Percentiles rank a stretch among this genome's conserved stretches.
These are phyloP conservation scores for Scolecobasidium constrictum DNA, from an alignment of 2,329 filamentous ascomycete species.

Conservation along the genomic window DNA sequence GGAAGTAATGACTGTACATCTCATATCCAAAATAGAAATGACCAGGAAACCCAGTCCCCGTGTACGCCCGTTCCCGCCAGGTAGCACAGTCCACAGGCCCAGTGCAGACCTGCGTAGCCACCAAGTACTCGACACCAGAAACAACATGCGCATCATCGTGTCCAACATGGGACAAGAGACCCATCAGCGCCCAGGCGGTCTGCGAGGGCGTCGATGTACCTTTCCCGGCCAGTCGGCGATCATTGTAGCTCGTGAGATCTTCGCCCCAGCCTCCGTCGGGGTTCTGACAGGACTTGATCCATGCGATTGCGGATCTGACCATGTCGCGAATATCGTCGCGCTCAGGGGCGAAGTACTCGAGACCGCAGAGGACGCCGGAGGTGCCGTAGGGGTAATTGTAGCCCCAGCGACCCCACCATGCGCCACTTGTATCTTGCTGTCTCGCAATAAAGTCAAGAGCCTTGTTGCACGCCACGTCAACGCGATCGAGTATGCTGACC, in stretches of 20 bases:
- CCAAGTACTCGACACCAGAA: too few species aligned
- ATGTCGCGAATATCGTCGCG: neutral
- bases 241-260: constrained; percentile 1
- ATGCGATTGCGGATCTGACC: neutral
- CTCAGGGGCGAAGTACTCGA: neutral
- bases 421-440: neutral
- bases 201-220: constrained; percentile 2
- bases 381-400: constrained; percentile 1
- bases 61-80: constrained; percentile 1
- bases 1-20: neutral
- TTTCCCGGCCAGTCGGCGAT: neutral
- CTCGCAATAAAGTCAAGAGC: neutral
- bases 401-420: constrained; percentile 2
- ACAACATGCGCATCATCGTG: neutral
- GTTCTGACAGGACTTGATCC: neutral
- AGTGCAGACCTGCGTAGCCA: too few species aligned
- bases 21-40: constrained; percentile 5
- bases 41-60: neutral
- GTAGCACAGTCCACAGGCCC: neutral
- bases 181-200: constrained; percentile 6
- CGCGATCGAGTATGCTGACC: neutral
- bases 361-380: constrained; percentile 1
- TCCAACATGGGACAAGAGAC: neutral
- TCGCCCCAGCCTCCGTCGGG: constrained; percentile 3
- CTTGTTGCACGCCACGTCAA: neutral